These are phyloP conservation scores for Coriolopsis trogii DNA, from an alignment of 1,284 basidiomycete genomes.

Conservation along the genomic window DNA sequence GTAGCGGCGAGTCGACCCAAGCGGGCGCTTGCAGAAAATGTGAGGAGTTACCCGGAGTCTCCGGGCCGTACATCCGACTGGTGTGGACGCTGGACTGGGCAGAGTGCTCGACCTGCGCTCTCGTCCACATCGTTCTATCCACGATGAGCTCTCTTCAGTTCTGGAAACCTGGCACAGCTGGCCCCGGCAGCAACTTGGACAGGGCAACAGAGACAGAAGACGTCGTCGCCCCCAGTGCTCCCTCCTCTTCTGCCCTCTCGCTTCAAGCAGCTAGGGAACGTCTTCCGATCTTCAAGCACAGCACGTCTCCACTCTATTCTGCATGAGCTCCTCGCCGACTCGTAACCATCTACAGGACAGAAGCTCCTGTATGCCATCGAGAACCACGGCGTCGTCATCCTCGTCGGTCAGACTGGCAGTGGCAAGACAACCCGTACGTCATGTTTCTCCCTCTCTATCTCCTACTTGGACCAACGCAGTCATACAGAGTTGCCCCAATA, in stretches of 20 bases:
- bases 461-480: background rate
- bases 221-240: constrained; percentile 66
- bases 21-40: background rate
- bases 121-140: too few relatives aligned
- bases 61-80: too few relatives aligned
- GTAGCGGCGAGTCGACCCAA: too few relatives aligned
- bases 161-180: constrained; percentile 84
- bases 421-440: constrained; percentile 94
- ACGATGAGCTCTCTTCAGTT: too few relatives aligned
- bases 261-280: constrained; percentile 78
- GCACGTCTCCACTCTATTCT: constrained; percentile 39
- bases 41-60: too few relatives aligned
- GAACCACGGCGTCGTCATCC: constrained; percentile 80
- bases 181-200: constrained; percentile 88
- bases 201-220: constrained; percentile 78
- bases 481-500: constrained; percentile 89
- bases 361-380: constrained; percentile 86
- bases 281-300: constrained; percentile 88
- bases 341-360: constrained; percentile 49
- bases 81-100: too few relatives aligned
- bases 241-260: constrained; percentile 56
- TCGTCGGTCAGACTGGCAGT: constrained; percentile 95
- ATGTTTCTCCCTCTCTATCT: background rate
- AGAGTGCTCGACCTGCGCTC: too few relatives aligned
- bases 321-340: background rate